Conservation (phyloP, 441 rosid species). For the Erysimum pusillum region DNA sequence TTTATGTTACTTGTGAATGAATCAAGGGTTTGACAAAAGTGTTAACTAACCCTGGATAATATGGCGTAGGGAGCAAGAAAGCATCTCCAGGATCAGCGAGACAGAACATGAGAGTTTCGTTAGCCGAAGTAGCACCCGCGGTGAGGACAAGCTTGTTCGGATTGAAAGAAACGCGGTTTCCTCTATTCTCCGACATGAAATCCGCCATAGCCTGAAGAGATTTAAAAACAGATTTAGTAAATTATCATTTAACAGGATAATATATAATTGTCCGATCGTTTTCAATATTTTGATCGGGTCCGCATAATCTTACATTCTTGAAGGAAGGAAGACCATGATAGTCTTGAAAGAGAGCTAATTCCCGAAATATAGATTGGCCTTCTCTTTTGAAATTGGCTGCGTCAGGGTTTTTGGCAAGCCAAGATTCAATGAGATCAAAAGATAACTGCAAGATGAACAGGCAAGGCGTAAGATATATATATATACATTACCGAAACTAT, state of each 20-base stretch:
- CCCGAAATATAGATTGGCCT: conserved; percentile 82
- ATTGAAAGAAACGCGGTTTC: conserved; percentile 78
- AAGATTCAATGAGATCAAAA: conserved; percentile 81
- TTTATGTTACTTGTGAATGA: conserved; percentile 41
- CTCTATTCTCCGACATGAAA: conserved; percentile 90
- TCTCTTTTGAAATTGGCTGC: conserved; percentile 69
- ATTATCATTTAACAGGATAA: neutral
- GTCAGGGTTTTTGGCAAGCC: conserved; percentile 78
- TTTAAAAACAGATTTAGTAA: conserved; percentile 15
- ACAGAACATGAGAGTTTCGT: conserved; percentile 89
- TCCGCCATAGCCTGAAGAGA: conserved; percentile 74
- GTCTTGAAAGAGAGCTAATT: conserved; percentile 95
- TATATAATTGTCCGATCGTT: neutral
- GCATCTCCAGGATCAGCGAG: conserved; percentile 86
- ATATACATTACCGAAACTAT: neutral
- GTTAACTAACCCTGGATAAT: conserved; percentile 87
- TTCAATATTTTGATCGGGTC: neutral
- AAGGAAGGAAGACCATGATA: conserved; percentile 87
- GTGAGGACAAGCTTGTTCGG: conserved; percentile 75
- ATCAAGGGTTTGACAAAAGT: conserved; percentile 30
- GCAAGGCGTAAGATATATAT: conserved; percentile 2
- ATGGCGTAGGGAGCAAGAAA: conserved; percentile 92
- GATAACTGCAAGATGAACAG: conserved; percentile 65
- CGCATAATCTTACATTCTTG: conserved; percentile 60
- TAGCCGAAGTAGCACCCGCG: conserved; percentile 95